phyloP scores from a whole-genome alignment of 495 filamentous ascomycete species.

The Trichoderma virens region DNA sequence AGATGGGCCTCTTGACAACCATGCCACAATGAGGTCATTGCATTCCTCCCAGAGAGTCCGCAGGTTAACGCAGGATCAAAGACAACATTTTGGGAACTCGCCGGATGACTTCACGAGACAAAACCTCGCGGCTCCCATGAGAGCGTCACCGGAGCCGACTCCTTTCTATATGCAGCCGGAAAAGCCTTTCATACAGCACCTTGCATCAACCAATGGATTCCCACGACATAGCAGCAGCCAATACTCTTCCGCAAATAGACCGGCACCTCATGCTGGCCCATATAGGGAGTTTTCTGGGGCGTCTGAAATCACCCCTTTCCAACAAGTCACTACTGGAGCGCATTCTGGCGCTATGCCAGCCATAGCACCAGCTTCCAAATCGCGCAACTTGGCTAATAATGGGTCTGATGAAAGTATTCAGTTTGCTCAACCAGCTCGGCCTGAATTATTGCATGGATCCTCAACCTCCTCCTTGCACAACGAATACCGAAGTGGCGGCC shows the following conservation, averaged over 20 bases:
- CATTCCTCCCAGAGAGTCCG: background rate
- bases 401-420: background rate
- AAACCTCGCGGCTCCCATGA: background rate
- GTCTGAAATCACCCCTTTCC: background rate
- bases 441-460: background rate
- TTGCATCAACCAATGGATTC: background rate
- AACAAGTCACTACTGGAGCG: background rate
- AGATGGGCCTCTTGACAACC: background rate
- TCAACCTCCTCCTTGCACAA: background rate
- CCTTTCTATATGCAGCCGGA: conserved; percentile 6
- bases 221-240: background rate
- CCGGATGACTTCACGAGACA: background rate
- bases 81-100: background rate
- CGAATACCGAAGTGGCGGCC: background rate
- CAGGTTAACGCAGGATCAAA: background rate
- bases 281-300: background rate
- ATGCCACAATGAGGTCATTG: background rate
- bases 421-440: background rate
- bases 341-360: background rate
- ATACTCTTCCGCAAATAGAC: background rate
- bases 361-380: too few species aligned
- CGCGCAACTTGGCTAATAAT: background rate
- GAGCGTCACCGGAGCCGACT: background rate
- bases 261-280: background rate
- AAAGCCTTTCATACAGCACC: background rate